A percentile compares a stretch with the other conserved stretches of the same genome.
Conservation (phyloP, 208 protist species). For the Leptomonas seymouri region DNA sequence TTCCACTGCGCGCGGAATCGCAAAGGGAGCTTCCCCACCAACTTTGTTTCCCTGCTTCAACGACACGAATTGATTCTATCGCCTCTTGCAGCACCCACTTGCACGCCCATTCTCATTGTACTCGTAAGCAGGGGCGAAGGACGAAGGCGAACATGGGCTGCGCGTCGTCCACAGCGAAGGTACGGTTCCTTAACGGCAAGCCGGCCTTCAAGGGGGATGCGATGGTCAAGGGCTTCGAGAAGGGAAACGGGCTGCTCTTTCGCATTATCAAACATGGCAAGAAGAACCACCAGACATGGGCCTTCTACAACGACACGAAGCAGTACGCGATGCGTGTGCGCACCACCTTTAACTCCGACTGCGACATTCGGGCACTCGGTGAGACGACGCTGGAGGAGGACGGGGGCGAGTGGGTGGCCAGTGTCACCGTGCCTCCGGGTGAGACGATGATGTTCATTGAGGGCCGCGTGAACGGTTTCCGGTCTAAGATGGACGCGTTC, state of each 20-base stretch:
- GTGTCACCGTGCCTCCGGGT: slow-evolving; percentile 54
- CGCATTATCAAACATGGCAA: slow-evolving; percentile 57
- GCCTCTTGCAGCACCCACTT: not conserved
- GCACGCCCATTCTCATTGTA: not conserved
- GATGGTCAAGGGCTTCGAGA: slow-evolving; percentile 74
- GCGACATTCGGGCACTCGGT: slow-evolving; percentile 64
- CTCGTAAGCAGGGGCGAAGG: not conserved
- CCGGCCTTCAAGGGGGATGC: slow-evolving; percentile 63
- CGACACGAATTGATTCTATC: too few species aligned
- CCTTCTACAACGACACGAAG: slow-evolving; percentile 80
- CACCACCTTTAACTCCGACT: slow-evolving; percentile 64
- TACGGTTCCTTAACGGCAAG: slow-evolving; percentile 57
- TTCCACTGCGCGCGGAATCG: too few species aligned
- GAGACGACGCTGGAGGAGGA: slow-evolving; percentile 54
- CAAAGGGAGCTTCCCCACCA: too few species aligned
- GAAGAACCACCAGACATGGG: slow-evolving; percentile 55
- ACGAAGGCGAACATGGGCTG: slow-evolving; percentile 49
- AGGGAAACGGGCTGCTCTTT: slow-evolving; percentile 77
- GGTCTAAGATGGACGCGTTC: slow-evolving; percentile 64
- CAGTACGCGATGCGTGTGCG: slow-evolving; percentile 78
- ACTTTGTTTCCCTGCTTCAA: too few species aligned
- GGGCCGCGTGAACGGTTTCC: slow-evolving; percentile 62
- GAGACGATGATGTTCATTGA: slow-evolving; percentile 78
- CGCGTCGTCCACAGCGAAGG: slow-evolving; percentile 25
- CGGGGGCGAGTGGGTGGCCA: slow-evolving; percentile 46